Evolutionary conservation across 257 asterid genomes (phyloP), one percentile per base, ranked within the genome.

Genomic region (Craterostigma plantagineum): DNA sequence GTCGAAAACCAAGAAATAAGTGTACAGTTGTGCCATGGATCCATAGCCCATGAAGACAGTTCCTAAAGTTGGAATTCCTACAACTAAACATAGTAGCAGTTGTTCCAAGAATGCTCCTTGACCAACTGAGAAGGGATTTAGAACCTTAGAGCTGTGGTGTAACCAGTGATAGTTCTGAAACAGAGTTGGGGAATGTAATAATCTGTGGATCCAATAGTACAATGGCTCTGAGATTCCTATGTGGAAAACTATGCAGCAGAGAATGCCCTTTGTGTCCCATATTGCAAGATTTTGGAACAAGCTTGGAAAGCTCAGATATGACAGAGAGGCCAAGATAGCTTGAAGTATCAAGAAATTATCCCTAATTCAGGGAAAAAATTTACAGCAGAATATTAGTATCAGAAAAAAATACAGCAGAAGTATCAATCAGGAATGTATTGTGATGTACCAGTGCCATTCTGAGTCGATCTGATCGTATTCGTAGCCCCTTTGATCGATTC

Each of bases 21-120:
- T 40, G 45, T 76, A 79, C 67, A 73, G 55, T 71, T 68, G 44
- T 57, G 43, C 48, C 53, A 83, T 59, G 34, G 99, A 90, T n/a
- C 95, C 96, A 36, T 54, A 67, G 34, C 99, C 99, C 38, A 70
- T 15, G 8, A 68, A 55, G 50, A 58, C 54, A 30, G 91, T 70
- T 43, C 92, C 96, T 55, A 83, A 43, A 4, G 60, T 63, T 11
- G 99, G 99, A 53, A 83, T 64, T 49, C 79, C 94, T 14, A 69
- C 54, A 39, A 83, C 61, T 17, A 62, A 50, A 57, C 79, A 73
- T 9, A 79, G 68, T 30, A 83, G 12, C 14, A 83, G 35, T 42
- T 84, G 99, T 39, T 90, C 96, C 68, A 90, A 71, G 66, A 90
- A 70, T n/a, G 95, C 58, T 11, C 79, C 75, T 60, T 77, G 72